phyloP scores from a whole-genome alignment of 305 asterid species.

The Stenogyne calaminthoides region DNA sequence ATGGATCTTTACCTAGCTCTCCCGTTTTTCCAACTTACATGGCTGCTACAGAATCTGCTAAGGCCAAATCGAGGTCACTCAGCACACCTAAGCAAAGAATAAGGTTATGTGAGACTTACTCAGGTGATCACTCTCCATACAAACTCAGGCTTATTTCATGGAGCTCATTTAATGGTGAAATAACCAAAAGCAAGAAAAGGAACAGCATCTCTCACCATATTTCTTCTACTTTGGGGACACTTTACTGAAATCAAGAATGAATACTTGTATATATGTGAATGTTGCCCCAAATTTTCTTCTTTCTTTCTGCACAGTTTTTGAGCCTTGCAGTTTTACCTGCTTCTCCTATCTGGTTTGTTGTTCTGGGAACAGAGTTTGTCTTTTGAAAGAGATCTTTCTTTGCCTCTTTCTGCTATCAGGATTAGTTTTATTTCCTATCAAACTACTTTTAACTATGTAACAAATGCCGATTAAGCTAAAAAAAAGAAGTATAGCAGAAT shows the following conservation, averaged over 20 bases:
- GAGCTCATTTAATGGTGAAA: conserved; percentile 50
- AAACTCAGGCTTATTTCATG: conserved; percentile 57
- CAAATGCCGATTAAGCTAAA: not conserved
- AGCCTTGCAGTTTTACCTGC: conserved; percentile 25
- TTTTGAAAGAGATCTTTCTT: not conserved
- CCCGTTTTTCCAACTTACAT: conserved; percentile 71
- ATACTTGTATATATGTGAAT: too few species aligned
- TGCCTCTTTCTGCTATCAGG: conserved; percentile 5
- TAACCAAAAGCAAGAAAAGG: conserved; percentile 40
- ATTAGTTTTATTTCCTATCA: conserved; percentile 8
- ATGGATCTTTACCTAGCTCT: conserved; percentile 59
- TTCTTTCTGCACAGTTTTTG: conserved; percentile 24
- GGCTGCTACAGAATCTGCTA: conserved; percentile 87
- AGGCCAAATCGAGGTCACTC: conserved; percentile 73
- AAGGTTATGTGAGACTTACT: conserved; percentile 51
- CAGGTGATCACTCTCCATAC: conserved; percentile 64
- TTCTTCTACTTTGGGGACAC: conserved; percentile 29
- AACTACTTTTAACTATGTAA: not conserved
- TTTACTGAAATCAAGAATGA: conserved; percentile 19
- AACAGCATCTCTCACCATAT: conserved; percentile 47
- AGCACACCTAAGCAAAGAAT: conserved; percentile 85
- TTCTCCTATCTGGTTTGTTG: conserved; percentile 25
- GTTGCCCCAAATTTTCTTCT: conserved; percentile 3
- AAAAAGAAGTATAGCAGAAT: not conserved
- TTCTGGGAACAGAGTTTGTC: conserved; percentile 3